Evolutionary conservation across 2,329 filamentous ascomycete species (phyloP).

Genomic region (Akanthomyces lecanii): DNA sequence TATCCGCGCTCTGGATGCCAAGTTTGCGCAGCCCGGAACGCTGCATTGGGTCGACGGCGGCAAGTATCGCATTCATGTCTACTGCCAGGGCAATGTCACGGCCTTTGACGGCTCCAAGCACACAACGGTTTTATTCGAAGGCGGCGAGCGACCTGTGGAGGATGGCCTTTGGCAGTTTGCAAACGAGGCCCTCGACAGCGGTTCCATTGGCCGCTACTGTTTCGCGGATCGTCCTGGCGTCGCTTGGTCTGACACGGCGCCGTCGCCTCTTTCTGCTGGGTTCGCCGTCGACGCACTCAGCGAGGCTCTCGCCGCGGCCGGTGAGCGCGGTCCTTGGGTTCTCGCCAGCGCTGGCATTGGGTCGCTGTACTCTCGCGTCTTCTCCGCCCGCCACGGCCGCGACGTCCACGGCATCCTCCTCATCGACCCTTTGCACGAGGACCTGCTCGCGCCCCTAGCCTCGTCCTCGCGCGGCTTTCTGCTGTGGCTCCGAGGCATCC

Average conservation of each 20-base stretch:
- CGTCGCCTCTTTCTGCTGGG: conserved; percentile 86
- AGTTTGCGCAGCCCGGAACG: conserved; percentile 67
- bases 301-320: conserved; percentile 75
- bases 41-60: conserved; percentile 75
- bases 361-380: conserved; percentile 84
- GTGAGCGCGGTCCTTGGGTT: conserved; percentile 85
- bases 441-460: conserved; percentile 67
- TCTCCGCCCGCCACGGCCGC: conserved; percentile 74
- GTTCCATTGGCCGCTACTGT: conserved; percentile 84
- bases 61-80: conserved; percentile 83
- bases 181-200: conserved; percentile 69
- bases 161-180: conserved; percentile 76
- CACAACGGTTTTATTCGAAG: conserved; percentile 85
- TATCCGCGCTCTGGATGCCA: conserved; percentile 74
- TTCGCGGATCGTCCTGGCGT: conserved; percentile 92
- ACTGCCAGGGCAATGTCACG: conserved; percentile 69
- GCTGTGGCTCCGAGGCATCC: conserved; percentile 79
- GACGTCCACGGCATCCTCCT: conserved; percentile 76
- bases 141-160: conserved; percentile 75
- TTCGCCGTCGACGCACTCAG: conserved; percentile 88
- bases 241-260: conserved; percentile 84
- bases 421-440: conserved; percentile 86
- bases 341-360: conserved; percentile 83
- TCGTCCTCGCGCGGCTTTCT: conserved; percentile 69
- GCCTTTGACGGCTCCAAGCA: conserved; percentile 47